Evolutionary conservation across 768 basidiomycete genomes (phyloP).

Genomic region (Paxillus ammoniavirescens): DNA sequence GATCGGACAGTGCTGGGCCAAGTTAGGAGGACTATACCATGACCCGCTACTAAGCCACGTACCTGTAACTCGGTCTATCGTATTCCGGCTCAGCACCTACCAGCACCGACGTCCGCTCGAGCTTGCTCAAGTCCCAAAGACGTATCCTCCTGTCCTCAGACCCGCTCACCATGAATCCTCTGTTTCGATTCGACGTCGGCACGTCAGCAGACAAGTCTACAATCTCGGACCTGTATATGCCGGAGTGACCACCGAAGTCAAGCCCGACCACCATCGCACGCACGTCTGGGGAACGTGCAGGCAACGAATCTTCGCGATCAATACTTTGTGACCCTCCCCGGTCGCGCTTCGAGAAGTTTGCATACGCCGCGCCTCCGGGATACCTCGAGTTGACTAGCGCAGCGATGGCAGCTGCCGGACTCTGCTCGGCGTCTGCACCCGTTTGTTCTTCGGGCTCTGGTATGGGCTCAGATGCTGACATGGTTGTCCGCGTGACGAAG

Average conservation of each 20-base stretch:
- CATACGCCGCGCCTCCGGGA: constrained; percentile 31
- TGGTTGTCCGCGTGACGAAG: constrained; percentile 57
- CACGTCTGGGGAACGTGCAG: constrained; percentile 61
- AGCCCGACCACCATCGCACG: constrained; percentile 68
- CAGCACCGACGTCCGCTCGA: constrained; percentile 73
- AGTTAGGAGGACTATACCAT: constrained; percentile 1
- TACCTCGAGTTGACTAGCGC: constrained; percentile 75
- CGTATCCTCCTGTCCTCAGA: constrained; percentile 88
- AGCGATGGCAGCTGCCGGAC: constrained; percentile 73
- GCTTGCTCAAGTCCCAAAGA: constrained; percentile 79
- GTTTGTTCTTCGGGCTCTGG: constrained; percentile 52
- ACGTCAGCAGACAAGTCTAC: constrained; percentile 42
- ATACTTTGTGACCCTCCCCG: constrained; percentile 33
- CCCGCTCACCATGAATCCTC: constrained; percentile 82
- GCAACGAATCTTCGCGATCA: constrained; percentile 34
- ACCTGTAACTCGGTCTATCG: constrained; percentile 81
- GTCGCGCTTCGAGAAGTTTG: constrained; percentile 23
- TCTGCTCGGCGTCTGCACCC: constrained; percentile 57
- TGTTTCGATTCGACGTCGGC: constrained; percentile 38
- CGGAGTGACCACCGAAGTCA: constrained; percentile 74
- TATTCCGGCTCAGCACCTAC: constrained; percentile 75
- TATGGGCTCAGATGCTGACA: constrained; percentile 43
- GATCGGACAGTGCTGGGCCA: constrained; percentile 29
- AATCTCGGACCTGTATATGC: constrained; percentile 50
- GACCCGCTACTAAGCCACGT: constrained; percentile 7